Conservation (phyloP, 2,329 filamentous ascomycete species). For the Cercospora zeae-maydis region DNA sequence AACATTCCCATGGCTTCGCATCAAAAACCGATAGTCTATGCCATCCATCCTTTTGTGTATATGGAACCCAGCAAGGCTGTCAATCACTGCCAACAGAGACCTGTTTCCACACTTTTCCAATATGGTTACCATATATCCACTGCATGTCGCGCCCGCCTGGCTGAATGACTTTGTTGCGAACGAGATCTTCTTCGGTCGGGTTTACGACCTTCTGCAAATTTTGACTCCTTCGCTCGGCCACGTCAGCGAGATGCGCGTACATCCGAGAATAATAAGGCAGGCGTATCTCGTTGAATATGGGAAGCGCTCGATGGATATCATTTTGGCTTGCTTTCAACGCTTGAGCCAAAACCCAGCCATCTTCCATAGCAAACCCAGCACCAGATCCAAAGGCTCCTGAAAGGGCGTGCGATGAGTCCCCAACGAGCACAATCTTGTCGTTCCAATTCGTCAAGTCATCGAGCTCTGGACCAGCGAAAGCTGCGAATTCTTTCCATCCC, state of each 20-base stretch:
- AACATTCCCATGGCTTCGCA: neutral
- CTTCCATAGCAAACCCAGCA: slow-evolving; percentile 47
- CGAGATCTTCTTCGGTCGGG: slow-evolving; percentile 18
- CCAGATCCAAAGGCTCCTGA: slow-evolving; percentile 41
- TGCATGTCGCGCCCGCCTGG: slow-evolving; percentile 34
- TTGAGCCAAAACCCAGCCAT: slow-evolving; percentile 45
- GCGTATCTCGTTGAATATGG: slow-evolving; percentile 41
- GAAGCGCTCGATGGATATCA: slow-evolving; percentile 31
- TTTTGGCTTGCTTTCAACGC: slow-evolving; percentile 26
- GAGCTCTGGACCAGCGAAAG: slow-evolving; percentile 48
- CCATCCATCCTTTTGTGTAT: neutral
- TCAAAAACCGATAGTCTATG: neutral
- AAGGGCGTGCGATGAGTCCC: slow-evolving; percentile 53
- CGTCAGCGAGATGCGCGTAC: slow-evolving; percentile 36
- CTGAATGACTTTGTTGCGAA: slow-evolving; percentile 15
- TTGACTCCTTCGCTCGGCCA: slow-evolving; percentile 23
- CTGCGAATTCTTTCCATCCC: slow-evolving; percentile 48
- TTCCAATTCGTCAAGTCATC: slow-evolving; percentile 40
- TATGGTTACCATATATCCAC: slow-evolving; percentile 46
- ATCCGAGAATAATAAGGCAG: slow-evolving; percentile 44
- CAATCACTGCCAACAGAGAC: neutral
- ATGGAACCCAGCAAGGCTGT: neutral
- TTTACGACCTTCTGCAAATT: slow-evolving; percentile 31
- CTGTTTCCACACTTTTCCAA: slow-evolving; percentile 29
- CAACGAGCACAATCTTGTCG: slow-evolving; percentile 50